Evolutionary conservation across 75 land plant genomes (phyloP).

Genomic region (Pseudotsuga menziesii): DNA sequence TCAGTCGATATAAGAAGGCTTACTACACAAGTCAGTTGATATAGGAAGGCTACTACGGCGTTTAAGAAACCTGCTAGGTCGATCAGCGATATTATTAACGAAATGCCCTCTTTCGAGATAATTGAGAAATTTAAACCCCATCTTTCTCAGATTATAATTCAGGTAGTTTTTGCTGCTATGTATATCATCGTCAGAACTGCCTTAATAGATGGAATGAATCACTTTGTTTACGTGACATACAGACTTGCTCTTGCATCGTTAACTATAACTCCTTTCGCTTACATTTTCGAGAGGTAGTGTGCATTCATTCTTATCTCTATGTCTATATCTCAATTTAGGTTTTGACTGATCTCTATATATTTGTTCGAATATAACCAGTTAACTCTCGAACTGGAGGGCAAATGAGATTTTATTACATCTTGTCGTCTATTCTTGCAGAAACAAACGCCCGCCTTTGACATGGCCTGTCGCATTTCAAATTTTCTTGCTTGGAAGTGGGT

Average conservation of each 20-base stretch:
- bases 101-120: too few relatives aligned
- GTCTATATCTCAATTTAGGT: too few relatives aligned
- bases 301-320: not conserved
- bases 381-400: too few relatives aligned
- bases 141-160: not conserved
- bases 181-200: not conserved
- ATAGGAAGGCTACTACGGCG: too few relatives aligned
- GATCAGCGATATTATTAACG: not conserved
- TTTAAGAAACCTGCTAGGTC: not conserved
- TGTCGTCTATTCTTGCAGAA: too few relatives aligned
- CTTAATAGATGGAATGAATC: not conserved
- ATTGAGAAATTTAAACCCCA: not conserved
- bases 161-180: not conserved
- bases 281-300: not conserved
- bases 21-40: too few relatives aligned
- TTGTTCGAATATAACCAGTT: not conserved
- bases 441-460: too few relatives aligned
- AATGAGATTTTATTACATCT: too few relatives aligned
- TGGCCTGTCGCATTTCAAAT: too few relatives aligned
- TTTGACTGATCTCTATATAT: too few relatives aligned
- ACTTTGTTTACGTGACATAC: slow-evolving; percentile 4
- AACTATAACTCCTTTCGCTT: slow-evolving; percentile 6
- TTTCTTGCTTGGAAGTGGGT: too few relatives aligned
- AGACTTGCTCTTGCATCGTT: slow-evolving; percentile 1
- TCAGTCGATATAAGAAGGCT: too few relatives aligned